phyloP scores from a whole-genome alignment of 2,329 filamentous ascomycete species.

The Phialophora chinensis region DNA sequence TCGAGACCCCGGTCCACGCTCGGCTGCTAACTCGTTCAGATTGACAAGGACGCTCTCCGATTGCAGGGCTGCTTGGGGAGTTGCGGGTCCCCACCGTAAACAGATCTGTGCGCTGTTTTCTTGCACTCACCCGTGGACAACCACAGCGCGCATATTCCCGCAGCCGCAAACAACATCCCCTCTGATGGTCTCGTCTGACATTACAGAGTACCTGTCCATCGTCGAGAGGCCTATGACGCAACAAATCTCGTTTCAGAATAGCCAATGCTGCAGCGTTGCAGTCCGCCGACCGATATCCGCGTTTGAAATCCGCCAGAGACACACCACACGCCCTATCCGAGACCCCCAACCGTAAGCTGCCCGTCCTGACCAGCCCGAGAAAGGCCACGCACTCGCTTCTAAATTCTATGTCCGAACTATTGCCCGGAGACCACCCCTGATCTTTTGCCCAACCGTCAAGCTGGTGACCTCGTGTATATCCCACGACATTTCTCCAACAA shows the following conservation, averaged over 20 bases:
- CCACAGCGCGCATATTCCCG: background rate
- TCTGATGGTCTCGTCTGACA: background rate
- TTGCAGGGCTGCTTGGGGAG: background rate
- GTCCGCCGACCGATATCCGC: conserved; percentile 17
- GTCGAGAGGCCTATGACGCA: conserved; percentile 17
- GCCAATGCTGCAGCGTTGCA: conserved; percentile 14
- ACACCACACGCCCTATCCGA: conserved; percentile 7
- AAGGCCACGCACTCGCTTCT: conserved; percentile 16
- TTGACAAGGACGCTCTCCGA: background rate
- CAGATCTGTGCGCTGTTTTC: background rate
- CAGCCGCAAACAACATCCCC: background rate
- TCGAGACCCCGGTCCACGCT: background rate
- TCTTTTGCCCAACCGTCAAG: background rate
- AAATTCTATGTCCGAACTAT: conserved; percentile 24
- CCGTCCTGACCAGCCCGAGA: conserved; percentile 7
- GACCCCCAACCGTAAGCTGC: conserved; percentile 14
- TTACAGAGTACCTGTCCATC: background rate
- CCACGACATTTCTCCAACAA: background rate
- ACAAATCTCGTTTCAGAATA: conserved; percentile 13
- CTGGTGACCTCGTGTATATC: conserved; percentile 17
- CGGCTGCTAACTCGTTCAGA: background rate
- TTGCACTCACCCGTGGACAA: background rate
- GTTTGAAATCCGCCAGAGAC: conserved; percentile 13
- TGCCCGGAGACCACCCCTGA: conserved; percentile 22
- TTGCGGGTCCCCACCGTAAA: background rate